phyloP scores from a whole-genome alignment of 2,329 filamentous ascomycete species.

The Cladophialophora chaetospira region DNA sequence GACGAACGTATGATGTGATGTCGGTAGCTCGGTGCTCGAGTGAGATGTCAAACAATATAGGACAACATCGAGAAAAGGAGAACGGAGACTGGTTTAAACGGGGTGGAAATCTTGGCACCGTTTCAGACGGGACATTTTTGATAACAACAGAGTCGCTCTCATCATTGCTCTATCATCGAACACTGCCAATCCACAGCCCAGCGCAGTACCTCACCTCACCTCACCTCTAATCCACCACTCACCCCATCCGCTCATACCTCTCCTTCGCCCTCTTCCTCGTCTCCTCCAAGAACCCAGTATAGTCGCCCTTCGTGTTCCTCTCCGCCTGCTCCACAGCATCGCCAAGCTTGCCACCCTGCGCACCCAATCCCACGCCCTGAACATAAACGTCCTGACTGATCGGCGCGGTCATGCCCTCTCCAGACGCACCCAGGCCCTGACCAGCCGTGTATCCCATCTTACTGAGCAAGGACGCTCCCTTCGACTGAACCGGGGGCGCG shows the following conservation, averaged over 20 bases:
- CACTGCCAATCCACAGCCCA: no score
- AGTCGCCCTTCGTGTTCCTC: slow-evolving; percentile 50
- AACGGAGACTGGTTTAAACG: no score
- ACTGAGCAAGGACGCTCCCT: slow-evolving; percentile 53
- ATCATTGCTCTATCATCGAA: not conserved
- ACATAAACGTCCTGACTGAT: slow-evolving; percentile 53
- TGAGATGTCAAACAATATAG: no score
- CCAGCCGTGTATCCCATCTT: slow-evolving; percentile 55
- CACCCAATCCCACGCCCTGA: slow-evolving; percentile 53
- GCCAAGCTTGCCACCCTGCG: slow-evolving; percentile 52
- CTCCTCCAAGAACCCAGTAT: slow-evolving; percentile 52
- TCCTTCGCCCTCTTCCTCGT: slow-evolving; percentile 51
- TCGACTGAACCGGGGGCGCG: slow-evolving; percentile 44
- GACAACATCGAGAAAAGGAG: no score
- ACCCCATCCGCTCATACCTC: slow-evolving; percentile 48
- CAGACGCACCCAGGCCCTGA: slow-evolving; percentile 51
- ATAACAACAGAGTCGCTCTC: not conserved
- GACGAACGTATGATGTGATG: no score
- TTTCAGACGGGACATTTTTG: no score
- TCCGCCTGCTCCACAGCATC: slow-evolving; percentile 52
- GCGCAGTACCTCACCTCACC: no score
- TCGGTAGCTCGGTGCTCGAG: no score
- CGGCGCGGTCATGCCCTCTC: slow-evolving; percentile 48
- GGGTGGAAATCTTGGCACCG: no score
- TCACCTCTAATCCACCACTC: not conserved